phyloP scores from a whole-genome alignment of 805 yeast species.

The Zygosaccharomyces rouxii region DNA sequence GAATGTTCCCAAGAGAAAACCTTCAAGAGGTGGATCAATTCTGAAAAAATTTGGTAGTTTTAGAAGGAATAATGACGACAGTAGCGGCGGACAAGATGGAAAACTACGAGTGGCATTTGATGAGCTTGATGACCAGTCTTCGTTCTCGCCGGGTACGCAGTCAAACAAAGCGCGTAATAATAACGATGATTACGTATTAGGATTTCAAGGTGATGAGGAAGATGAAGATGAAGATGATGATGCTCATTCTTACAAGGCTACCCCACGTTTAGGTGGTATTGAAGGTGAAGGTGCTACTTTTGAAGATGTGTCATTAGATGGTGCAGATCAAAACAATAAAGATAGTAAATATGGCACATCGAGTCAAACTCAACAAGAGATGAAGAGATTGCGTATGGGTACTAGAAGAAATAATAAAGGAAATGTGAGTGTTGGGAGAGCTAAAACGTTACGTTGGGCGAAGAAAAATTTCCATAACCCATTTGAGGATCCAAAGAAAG shows the following conservation, averaged over 20 bases:
- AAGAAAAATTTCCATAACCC: constrained; percentile 36
- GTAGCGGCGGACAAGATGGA: constrained; percentile 1
- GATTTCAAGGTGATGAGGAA: constrained; percentile 14
- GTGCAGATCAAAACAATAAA: constrained; percentile 10
- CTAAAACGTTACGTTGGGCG: constrained; percentile 56
- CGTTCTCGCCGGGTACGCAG: neutral
- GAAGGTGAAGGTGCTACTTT: constrained; percentile 15
- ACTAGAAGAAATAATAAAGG: constrained; percentile 77
- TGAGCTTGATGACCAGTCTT: constrained; percentile 15
- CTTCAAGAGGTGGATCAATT: constrained; percentile 15
- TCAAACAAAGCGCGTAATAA: neutral
- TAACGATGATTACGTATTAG: constrained; percentile 4
- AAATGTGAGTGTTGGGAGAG: constrained; percentile 53
- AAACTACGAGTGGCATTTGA: constrained; percentile 16
- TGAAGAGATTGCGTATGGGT: constrained; percentile 86
- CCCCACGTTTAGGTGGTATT: constrained; percentile 24
- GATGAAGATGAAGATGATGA: constrained; percentile 21
- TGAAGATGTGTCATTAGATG: constrained; percentile 27
- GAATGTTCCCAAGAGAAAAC: constrained; percentile 5
- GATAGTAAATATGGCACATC: constrained; percentile 4
- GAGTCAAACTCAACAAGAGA: constrained; percentile 26
- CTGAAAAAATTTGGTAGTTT: constrained; percentile 15
- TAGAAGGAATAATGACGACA: constrained; percentile 6
- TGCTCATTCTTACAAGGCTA: constrained; percentile 27
- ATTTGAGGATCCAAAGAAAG: constrained; percentile 27